Evolutionary conservation across 805 yeast species (phyloP).

Genomic region (Schwanniomyces polymorphus): DNA sequence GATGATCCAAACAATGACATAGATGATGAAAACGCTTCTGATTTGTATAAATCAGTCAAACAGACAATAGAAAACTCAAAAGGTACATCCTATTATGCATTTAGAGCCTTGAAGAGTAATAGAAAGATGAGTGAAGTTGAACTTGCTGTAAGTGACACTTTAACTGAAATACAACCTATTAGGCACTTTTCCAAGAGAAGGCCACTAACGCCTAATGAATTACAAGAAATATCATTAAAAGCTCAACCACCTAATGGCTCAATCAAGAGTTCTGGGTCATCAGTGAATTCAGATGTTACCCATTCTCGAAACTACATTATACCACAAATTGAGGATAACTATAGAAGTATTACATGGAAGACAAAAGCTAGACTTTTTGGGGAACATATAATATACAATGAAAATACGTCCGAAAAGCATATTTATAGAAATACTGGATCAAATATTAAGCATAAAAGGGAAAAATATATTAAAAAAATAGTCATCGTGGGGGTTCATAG

Average conservation of each 20-base stretch:
- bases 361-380: constrained; percentile 23
- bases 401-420: constrained; percentile 23
- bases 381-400: constrained; percentile 20
- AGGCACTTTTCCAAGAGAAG: constrained; percentile 26
- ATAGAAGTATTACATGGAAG: constrained; percentile 19
- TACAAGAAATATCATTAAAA: constrained; percentile 26
- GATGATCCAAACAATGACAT: constrained; percentile 14
- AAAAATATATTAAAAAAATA: constrained; percentile 15
- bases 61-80: constrained; percentile 29
- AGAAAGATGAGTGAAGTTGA: constrained; percentile 17
- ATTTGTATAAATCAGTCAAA: constrained; percentile 30
- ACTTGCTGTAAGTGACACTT: constrained; percentile 35
- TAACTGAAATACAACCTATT: constrained; percentile 33
- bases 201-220: constrained; percentile 36
- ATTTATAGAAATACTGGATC: constrained; percentile 17
- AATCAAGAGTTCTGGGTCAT: constrained; percentile 4
- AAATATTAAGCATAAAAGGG: constrained; percentile 8
- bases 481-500: constrained; percentile 40
- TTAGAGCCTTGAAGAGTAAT: constrained; percentile 13
- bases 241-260: constrained; percentile 1
- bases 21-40: constrained; percentile 19
- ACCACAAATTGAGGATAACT: constrained; percentile 23
- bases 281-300: not conserved
- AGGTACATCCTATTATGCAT: constrained; percentile 35
- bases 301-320: constrained; percentile 5